Evolutionary conservation across 257 asterid genomes (phyloP).

Genomic region (Solanum paucissectum): DNA sequence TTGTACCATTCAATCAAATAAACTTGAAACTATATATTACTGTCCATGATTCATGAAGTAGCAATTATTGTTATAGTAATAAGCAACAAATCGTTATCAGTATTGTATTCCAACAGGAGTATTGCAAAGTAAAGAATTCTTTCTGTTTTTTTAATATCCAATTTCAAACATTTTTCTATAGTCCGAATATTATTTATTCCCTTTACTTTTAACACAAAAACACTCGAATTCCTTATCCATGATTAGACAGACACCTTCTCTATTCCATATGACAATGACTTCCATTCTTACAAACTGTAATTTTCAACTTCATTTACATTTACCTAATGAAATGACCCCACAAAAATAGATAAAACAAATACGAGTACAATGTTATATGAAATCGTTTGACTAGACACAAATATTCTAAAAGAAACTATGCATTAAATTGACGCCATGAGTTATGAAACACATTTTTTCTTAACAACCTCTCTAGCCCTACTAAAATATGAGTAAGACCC

Average conservation of each 20-base stretch:
- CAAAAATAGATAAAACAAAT: background rate
- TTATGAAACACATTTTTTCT: too few species aligned
- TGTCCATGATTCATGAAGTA: background rate
- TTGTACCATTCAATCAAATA: background rate
- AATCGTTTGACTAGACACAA: background rate
- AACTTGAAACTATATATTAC: background rate
- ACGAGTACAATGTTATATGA: background rate
- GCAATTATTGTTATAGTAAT: background rate
- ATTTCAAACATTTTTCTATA: background rate
- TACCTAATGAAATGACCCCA: background rate
- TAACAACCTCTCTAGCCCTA: too few species aligned
- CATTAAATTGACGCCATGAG: background rate
- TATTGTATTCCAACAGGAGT: background rate
- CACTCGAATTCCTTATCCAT: background rate
- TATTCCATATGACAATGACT: background rate
- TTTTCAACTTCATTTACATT: background rate
- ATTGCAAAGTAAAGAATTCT: background rate
- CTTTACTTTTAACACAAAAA: background rate
- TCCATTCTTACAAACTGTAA: background rate
- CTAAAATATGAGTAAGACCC: background rate
- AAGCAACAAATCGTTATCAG: background rate
- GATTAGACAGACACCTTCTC: background rate
- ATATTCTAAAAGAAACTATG: background rate
- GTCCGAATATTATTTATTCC: background rate
- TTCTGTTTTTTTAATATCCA: background rate